Conservation (phyloP, 495 filamentous ascomycete genomes). For the Pyrenopolyporus hunteri region DNA sequence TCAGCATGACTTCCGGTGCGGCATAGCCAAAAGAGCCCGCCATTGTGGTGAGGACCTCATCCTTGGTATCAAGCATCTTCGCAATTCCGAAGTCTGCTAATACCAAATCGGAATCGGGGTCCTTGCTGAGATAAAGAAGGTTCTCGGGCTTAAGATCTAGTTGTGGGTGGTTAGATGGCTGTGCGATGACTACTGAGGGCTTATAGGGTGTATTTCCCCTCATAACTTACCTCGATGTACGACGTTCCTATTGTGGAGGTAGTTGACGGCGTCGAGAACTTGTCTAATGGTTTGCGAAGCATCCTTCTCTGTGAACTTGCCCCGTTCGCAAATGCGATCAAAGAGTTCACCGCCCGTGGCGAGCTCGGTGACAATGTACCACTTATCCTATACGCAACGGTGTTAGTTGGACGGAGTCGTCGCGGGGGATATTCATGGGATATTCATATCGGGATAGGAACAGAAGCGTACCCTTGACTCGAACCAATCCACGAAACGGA, state of each 20-base stretch:
- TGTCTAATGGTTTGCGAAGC: conserved; percentile 95
- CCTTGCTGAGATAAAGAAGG: conserved; percentile 85
- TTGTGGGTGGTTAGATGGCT: conserved; percentile 9
- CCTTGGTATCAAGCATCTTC: conserved; percentile 91
- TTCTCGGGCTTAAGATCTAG: conserved; percentile 98
- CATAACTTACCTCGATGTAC: conserved; percentile 91
- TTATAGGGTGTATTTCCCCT: conserved; percentile 1
- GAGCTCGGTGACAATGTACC: conserved; percentile 98
- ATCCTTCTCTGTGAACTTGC: conserved; percentile 99
- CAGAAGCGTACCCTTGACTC: conserved; percentile 77
- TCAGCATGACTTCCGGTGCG: conserved; percentile 97
- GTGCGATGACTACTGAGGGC: neutral
- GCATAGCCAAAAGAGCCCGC: conserved; percentile 98
- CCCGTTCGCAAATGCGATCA: conserved; percentile 96
- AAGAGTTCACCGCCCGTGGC: conserved; percentile 97
- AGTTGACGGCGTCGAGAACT: conserved; percentile 92
- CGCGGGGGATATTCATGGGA: neutral
- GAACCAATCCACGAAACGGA: conserved; percentile 98
- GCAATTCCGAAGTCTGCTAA: conserved; percentile 98
- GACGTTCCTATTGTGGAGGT: conserved; percentile 92
- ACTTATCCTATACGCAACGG: conserved; percentile 80
- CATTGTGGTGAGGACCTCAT: conserved; percentile 96
- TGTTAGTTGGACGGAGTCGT: conserved; percentile 2
- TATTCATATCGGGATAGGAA: neutral
- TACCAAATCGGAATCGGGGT: conserved; percentile 80